A percentile compares a stretch with the other conserved stretches of the same genome.
Conservation (phyloP, 2,329 filamentous ascomycete genomes). For the Colletotrichum filicis region DNA sequence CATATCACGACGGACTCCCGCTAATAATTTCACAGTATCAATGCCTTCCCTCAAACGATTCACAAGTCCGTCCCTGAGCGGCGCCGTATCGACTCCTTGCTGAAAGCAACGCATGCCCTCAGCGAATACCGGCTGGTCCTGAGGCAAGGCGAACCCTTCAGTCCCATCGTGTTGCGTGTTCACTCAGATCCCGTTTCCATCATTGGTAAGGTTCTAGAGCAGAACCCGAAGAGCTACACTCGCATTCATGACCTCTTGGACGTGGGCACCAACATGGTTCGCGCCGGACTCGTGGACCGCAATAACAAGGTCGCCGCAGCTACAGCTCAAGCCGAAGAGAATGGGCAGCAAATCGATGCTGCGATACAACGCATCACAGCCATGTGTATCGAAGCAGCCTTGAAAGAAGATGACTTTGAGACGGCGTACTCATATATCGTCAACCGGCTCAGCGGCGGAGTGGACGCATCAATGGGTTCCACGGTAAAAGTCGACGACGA, state of each 20-base stretch:
- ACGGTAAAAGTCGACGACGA: conserved; percentile 58
- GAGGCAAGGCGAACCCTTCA: conserved; percentile 83
- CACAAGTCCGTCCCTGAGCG: conserved; percentile 60
- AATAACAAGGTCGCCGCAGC: conserved; percentile 41
- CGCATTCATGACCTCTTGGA: conserved; percentile 78
- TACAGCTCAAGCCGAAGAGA: conserved; percentile 36
- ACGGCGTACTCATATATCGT: conserved; percentile 88
- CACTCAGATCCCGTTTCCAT: conserved; percentile 80
- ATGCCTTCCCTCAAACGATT: conserved; percentile 71
- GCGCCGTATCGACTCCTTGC: conserved; percentile 69
- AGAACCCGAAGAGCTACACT: conserved; percentile 80
- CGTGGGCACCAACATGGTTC: conserved; percentile 75
- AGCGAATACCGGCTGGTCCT: conserved; percentile 82
- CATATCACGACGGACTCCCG: background rate
- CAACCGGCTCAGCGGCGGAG: conserved; percentile 67
- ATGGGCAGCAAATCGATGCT: conserved; percentile 39
- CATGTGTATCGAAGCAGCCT: conserved; percentile 83
- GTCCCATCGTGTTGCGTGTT: conserved; percentile 81
- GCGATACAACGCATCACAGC: conserved; percentile 77
- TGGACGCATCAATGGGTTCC: conserved; percentile 38
- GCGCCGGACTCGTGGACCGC: conserved; percentile 61
- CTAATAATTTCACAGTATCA: conserved; percentile 60
- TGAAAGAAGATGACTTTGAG: conserved; percentile 84
- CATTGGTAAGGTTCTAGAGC: conserved; percentile 77
- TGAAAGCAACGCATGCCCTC: conserved; percentile 79